These are phyloP conservation scores for Cercospora janseana DNA, from an alignment of 2,329 filamentous ascomycete species.

Conservation along the genomic window DNA sequence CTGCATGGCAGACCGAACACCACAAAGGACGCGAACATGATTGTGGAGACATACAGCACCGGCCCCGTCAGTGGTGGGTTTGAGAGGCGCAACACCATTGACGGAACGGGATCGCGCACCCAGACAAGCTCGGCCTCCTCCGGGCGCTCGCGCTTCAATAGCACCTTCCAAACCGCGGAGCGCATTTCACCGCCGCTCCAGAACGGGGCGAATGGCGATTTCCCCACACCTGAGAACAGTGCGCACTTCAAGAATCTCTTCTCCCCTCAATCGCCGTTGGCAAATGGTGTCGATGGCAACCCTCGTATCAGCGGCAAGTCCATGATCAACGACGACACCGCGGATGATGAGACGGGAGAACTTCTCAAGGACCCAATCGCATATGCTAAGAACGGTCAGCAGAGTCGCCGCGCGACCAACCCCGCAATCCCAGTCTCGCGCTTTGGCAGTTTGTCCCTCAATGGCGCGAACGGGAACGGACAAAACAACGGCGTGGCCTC, in stretches of 20 bases:
- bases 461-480: constrained; percentile 55
- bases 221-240: constrained; percentile 57
- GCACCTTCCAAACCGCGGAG: constrained; percentile 60
- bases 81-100: constrained; percentile 53
- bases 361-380: constrained; percentile 70
- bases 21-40: constrained; percentile 59
- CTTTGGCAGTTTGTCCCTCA: constrained; percentile 69
- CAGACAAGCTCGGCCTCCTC: constrained; percentile 47
- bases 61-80: constrained; percentile 22
- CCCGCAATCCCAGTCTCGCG: constrained; percentile 66
- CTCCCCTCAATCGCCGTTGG: constrained; percentile 70
- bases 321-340: constrained; percentile 67
- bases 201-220: constrained; percentile 54
- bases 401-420: constrained; percentile 64
- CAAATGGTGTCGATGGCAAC: constrained; percentile 64
- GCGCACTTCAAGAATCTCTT: constrained; percentile 63
- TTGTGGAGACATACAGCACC: constrained; percentile 54
- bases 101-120: constrained; percentile 47
- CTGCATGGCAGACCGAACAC: constrained; percentile 63
- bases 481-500: constrained; percentile 49
- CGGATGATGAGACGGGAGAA: constrained; percentile 69
- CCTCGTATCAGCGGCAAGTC: constrained; percentile 65
- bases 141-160: constrained; percentile 57
- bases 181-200: constrained; percentile 57
- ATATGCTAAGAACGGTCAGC: constrained; percentile 67